These are phyloP conservation scores for Cardamine occulta DNA, from an alignment of 345 rosid species.

Conservation along the genomic window DNA sequence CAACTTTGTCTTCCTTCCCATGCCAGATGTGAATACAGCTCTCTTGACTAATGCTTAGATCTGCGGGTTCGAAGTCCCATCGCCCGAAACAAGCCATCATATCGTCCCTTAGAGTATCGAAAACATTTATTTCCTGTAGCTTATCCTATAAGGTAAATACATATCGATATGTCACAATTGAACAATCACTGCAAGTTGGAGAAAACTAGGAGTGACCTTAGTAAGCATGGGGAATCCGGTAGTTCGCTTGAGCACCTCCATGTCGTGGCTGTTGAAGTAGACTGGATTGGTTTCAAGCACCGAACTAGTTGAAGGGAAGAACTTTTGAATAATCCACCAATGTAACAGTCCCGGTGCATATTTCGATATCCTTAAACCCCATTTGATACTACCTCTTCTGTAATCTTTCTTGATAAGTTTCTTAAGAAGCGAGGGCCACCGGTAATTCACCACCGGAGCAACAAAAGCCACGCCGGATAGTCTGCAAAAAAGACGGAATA, in stretches of 20 bases:
- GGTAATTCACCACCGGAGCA: conserved; percentile 75
- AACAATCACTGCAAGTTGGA: not conserved
- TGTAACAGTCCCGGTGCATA: conserved; percentile 68
- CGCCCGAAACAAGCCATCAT: conserved; percentile 63
- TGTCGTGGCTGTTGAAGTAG: conserved; percentile 67
- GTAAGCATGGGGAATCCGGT: conserved; percentile 87
- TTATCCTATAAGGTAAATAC: conserved; percentile 44
- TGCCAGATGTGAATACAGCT: conserved; percentile 81
- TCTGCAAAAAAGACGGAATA: conserved; percentile 48
- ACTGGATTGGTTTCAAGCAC: conserved; percentile 61
- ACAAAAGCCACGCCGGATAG: conserved; percentile 77
- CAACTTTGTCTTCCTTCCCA: conserved; percentile 82
- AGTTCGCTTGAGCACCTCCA: conserved; percentile 62
- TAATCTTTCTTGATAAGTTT: conserved; percentile 60
- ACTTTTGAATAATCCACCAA: conserved; percentile 79
- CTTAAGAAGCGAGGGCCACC: conserved; percentile 80
- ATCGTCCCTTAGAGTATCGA: conserved; percentile 63
- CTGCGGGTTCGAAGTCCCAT: conserved; percentile 86
- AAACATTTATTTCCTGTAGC: conserved; percentile 54
- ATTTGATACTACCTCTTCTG: conserved; percentile 54
- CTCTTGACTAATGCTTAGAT: conserved; percentile 45
- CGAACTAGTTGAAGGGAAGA: conserved; percentile 60
- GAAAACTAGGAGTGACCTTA: conserved; percentile 48
- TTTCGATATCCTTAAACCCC: conserved; percentile 61
- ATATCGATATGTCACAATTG: conserved; percentile 12